These are phyloP conservation scores for Aspergillus egyptiacus DNA, from an alignment of 495 filamentous ascomycete genomes.

Conservation along the genomic window DNA sequence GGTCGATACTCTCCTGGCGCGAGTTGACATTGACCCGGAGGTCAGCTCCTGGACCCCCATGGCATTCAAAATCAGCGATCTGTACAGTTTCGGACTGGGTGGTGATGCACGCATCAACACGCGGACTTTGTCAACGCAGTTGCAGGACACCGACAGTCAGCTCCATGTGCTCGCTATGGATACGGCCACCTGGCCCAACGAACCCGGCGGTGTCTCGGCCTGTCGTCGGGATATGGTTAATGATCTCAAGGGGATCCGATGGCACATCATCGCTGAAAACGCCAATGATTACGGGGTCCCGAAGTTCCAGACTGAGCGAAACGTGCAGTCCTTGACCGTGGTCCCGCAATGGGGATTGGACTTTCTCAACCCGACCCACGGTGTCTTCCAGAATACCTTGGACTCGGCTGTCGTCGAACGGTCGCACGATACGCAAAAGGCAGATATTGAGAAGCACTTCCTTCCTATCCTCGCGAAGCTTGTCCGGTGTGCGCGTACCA, in stretches of 20 bases:
- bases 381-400: constrained; percentile 54
- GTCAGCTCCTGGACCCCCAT: constrained; percentile 51
- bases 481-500: constrained; percentile 49
- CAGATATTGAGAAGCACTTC: constrained; percentile 53
- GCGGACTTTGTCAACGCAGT: constrained; percentile 21
- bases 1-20: constrained; percentile 53
- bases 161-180: constrained; percentile 58
- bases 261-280: constrained; percentile 58
- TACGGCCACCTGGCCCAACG: constrained; percentile 59
- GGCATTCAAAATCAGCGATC: constrained; percentile 54
- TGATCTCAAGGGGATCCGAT: constrained; percentile 51
- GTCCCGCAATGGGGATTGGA: constrained; percentile 62
- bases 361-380: constrained; percentile 54
- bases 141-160: constrained; percentile 39
- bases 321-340: constrained; percentile 56
- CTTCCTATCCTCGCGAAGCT: constrained; percentile 52
- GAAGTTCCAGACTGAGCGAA: constrained; percentile 58
- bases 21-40: constrained; percentile 53
- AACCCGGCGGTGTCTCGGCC: constrained; percentile 59
- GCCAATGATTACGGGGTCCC: constrained; percentile 60
- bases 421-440: constrained; percentile 38
- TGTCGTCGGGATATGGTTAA: constrained; percentile 61
- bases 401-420: constrained; percentile 53
- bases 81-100: constrained; percentile 56
- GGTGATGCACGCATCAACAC: constrained; percentile 43